A percentile compares a stretch with the other conserved stretches of the same genome.
phyloP scores from a whole-genome alignment of 108 stramenopile species.

The Skeletonema menzelii region DNA sequence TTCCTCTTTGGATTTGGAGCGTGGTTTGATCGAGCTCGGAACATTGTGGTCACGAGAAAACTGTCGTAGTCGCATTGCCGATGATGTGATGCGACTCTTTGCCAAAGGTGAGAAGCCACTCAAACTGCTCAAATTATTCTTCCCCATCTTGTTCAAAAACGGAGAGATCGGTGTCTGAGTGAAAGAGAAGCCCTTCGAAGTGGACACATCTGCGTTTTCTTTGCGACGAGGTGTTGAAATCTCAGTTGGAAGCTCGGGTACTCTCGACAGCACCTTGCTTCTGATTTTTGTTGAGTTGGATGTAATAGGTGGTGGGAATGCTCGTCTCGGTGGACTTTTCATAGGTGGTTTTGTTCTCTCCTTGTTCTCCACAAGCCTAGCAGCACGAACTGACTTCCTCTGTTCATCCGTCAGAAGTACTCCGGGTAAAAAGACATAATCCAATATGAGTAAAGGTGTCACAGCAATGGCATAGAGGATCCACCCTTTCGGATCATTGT shows the following conservation, averaged over 20 bases:
- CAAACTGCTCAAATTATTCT: background rate
- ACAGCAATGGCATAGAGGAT: constrained; percentile 11
- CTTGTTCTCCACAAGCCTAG: background rate
- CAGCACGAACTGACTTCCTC: constrained; percentile 1
- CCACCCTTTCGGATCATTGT: constrained; percentile 43
- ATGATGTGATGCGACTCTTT: constrained; percentile 40
- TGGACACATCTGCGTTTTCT: background rate
- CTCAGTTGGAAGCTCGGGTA: background rate
- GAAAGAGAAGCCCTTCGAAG: background rate
- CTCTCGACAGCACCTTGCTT: background rate
- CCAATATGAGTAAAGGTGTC: constrained; percentile 32
- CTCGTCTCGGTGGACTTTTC: background rate
- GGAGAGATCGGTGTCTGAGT: constrained; percentile 10
- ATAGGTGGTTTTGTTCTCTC: background rate
- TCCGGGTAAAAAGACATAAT: constrained; percentile 49
- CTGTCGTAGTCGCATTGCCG: constrained; percentile 31
- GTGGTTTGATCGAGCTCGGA: background rate
- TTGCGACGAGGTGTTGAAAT: background rate
- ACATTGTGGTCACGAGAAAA: constrained; percentile 40
- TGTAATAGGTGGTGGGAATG: constrained; percentile 1
- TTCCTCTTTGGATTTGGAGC: background rate
- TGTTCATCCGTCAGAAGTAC: constrained; percentile 37
- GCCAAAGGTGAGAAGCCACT: constrained; percentile 30
- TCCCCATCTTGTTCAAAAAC: background rate
- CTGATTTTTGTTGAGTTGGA: too few relatives aligned